These are phyloP conservation scores for Pseudogymnoascus sp. DNA, from an alignment of 2,329 filamentous ascomycete species.

Conservation along the genomic window DNA sequence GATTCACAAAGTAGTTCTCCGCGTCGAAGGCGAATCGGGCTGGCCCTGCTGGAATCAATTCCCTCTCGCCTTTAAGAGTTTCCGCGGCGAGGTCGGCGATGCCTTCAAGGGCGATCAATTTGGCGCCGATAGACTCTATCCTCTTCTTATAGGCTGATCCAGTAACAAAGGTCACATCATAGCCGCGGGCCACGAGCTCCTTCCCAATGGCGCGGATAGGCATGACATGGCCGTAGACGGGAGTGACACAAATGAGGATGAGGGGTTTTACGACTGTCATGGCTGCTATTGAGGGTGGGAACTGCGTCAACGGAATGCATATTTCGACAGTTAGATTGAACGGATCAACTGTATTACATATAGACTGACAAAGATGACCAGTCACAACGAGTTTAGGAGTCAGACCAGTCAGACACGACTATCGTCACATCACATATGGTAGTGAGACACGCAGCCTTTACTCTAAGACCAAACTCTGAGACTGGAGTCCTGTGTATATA, in stretches of 20 bases:
- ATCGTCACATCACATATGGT: neutral
- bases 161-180: slow-evolving; percentile 36
- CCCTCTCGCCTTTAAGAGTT: slow-evolving; percentile 17
- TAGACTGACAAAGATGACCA: neutral
- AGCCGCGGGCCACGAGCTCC: slow-evolving; percentile 30
- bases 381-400: neutral
- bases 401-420: neutral
- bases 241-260: slow-evolving; percentile 9
- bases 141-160: slow-evolving; percentile 30
- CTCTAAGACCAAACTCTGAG: neutral
- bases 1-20: slow-evolving; percentile 29
- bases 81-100: slow-evolving; percentile 23
- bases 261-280: slow-evolving; percentile 8
- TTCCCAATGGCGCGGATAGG: slow-evolving; percentile 18
- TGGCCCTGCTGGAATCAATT: slow-evolving; percentile 18
- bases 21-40: slow-evolving; percentile 30
- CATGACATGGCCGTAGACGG: slow-evolving; percentile 18
- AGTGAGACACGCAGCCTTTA: neutral
- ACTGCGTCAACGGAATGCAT: neutral
- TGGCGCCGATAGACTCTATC: slow-evolving; percentile 33
- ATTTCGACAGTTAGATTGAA: neutral
- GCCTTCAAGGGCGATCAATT: slow-evolving; percentile 28
- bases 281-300: neutral
- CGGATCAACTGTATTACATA: neutral
- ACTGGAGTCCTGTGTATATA: neutral